Evolutionary conservation across 495 filamentous ascomycete genomes (phyloP).

Genomic region (Aspergillus egyptiacus): DNA sequence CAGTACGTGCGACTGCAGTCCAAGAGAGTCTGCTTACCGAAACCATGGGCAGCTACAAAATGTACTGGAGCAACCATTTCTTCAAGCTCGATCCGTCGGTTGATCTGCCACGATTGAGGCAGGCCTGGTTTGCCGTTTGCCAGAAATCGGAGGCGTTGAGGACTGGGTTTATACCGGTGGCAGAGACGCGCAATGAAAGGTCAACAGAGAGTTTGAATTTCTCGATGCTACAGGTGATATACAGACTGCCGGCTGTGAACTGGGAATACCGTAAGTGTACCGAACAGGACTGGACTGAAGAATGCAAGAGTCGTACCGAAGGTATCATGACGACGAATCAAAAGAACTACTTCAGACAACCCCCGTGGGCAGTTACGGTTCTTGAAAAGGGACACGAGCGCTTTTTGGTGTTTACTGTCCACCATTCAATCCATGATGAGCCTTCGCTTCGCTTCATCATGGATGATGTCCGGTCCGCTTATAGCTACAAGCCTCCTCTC

Average conservation of each 20-base stretch:
- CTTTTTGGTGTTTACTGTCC: slow-evolving; percentile 29
- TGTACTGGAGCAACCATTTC: slow-evolving; percentile 35
- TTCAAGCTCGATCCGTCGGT: slow-evolving; percentile 38
- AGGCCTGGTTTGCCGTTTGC: slow-evolving; percentile 56
- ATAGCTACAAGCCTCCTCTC: slow-evolving; percentile 18
- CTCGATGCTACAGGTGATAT: slow-evolving; percentile 29
- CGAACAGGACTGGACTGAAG: slow-evolving; percentile 7
- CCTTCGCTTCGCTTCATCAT: slow-evolving; percentile 27
- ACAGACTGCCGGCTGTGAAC: slow-evolving; percentile 21
- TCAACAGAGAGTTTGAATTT: slow-evolving; percentile 5
- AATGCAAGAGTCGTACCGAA: slow-evolving; percentile 14
- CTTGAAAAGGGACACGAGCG: slow-evolving; percentile 16
- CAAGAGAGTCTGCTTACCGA: slow-evolving; percentile 35
- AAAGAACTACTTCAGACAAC: slow-evolving; percentile 20
- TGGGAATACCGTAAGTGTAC: slow-evolving; percentile 20
- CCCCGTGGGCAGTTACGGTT: slow-evolving; percentile 30
- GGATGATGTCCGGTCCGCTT: slow-evolving; percentile 23
- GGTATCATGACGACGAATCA: slow-evolving; percentile 23
- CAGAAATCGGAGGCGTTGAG: slow-evolving; percentile 58
- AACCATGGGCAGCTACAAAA: slow-evolving; percentile 26
- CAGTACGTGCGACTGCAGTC: slow-evolving; percentile 22
- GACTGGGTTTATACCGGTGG: slow-evolving; percentile 52
- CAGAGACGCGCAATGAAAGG: slow-evolving; percentile 8
- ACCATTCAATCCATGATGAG: slow-evolving; percentile 33
- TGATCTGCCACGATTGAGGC: slow-evolving; percentile 47